Evolutionary conservation across 805 yeast genomes (phyloP), one percentile per base, ranked within the genome.

Genomic region (Candida patagonica): DNA sequence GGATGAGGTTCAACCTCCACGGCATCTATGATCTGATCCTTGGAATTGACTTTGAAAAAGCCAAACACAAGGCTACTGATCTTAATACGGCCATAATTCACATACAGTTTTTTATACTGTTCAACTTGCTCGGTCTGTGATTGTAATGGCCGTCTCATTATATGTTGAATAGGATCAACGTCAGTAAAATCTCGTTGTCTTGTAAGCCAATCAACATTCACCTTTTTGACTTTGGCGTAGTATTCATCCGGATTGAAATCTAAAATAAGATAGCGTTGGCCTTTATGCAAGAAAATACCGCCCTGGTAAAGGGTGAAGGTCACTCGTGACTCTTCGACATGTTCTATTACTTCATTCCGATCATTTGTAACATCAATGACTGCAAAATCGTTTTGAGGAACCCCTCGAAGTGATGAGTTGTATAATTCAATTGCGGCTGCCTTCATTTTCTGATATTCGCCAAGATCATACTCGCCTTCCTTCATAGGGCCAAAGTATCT

Each of bases 1-100:
- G 96, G 96, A 0, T 96, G 96, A 50, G 85, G 81, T 40, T 80
- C 75, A 0, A 94, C 95, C 51, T 89, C 96, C 9, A 88, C 88
- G 0, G 94, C 88, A 61, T 92, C 99, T 26, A 92, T 64, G n/a
- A 92, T 83, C 46, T 83, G 77, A 19, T 78, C 75, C 26, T 74
- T 68, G 43, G 78, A 71, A 53, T 86, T 89, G 40, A 87, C 66
- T 57, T 92, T 92, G 68, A 87, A 92, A 53, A 78, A 92, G 1
- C 98, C 98, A 67, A 88, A 92, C 0, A 92, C 97, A 3, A 74
- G 66, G 30, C 76, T 78, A 0, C 87, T 83, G 1, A 80, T 76
- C 41, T 72, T 65, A 22, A 92, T 76, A 36, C 70, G 71, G 0
- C 98, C 98, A 54, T 70, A 84, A 49, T 77, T 83, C 7, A 52